Base-by-base conservation (phyloP, 257 asterid species). In the Gentiana straminea region DNA sequence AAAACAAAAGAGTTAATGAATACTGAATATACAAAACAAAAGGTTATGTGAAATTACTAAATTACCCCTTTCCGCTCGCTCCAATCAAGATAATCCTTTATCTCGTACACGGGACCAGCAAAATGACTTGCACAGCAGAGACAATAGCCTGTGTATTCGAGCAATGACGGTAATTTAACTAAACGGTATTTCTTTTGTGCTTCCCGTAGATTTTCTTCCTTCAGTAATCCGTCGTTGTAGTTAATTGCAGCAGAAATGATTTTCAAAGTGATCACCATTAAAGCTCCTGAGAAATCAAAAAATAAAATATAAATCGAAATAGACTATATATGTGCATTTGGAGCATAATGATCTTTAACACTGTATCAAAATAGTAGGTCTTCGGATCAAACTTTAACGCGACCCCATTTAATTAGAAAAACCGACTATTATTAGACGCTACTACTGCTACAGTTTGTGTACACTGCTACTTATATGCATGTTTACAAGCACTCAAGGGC, bases 61-160 rank as follows among this genome's bases (percentile, higher is more conserved):
- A 75, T 61, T 75, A 89, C 97, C 82, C 98, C 98, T 80, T 79
- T 80, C 68, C 86, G 77, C 73, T 79, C 94, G 1, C 86, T 84
- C 98, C 98, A 90, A 47, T 90, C 86, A 61, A 90, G 84, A 79
- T 90, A 90, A 71, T 84, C 94, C 64, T 86, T 84, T 85, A 92
- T 86, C 73, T 92, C 99, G 68, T 71, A 92, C 44, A 92, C 97
- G 39, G 99, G 99, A 68, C 99, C 99, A 44, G 99, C 99, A 79
- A 92, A 89, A 80, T 92, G 99, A 64, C 91, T 92, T 68, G 96
- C 99, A 57, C 99, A 89, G 65, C 94, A 88, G 54, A 92, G 86
- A 71, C 99, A 92, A 65, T 75, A 89, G 52, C 97, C 99, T 56
- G 54, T 12, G 64, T 92, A 92, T 67, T 92, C 97, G 24, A 85